These are phyloP conservation scores for Acanthamoeba healyi DNA, from an alignment of 208 protist species.

Conservation along the genomic window DNA sequence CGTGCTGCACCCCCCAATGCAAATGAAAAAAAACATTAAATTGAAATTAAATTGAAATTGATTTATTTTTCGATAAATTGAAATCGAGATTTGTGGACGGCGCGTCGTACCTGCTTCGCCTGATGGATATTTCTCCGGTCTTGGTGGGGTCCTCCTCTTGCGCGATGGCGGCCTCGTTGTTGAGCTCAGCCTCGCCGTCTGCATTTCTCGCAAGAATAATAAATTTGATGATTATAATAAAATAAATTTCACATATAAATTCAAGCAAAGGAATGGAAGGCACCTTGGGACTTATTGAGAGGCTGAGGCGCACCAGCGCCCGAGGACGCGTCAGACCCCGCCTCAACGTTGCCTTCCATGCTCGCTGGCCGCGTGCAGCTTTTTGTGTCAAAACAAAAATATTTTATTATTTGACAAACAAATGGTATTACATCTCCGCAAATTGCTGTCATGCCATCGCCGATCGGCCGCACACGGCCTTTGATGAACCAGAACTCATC, in stretches of 20 bases:
- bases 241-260: too few relatives aligned
- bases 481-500: too few relatives aligned
- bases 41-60: not conserved
- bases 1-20: not conserved
- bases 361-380: too few relatives aligned
- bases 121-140: not conserved
- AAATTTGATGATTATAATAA: too few relatives aligned
- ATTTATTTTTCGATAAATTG: not conserved
- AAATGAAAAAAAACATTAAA: not conserved
- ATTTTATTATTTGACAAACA: not conserved
- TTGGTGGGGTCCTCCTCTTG: not conserved
- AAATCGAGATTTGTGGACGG: too few relatives aligned
- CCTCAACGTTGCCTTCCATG: not conserved
- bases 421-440: too few relatives aligned
- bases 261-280: too few relatives aligned
- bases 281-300: not conserved
- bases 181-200: not conserved
- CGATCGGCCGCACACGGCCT: too few relatives aligned
- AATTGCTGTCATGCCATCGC: too few relatives aligned
- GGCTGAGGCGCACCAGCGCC: not conserved
- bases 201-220: too few relatives aligned
- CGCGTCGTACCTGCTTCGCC: not conserved
- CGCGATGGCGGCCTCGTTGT: too few relatives aligned
- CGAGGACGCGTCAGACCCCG: not conserved
- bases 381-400: too few relatives aligned